These are phyloP conservation scores for Filobasidium uniguttulatum DNA, from an alignment of 1,284 basidiomycete genomes.

Conservation along the genomic window DNA sequence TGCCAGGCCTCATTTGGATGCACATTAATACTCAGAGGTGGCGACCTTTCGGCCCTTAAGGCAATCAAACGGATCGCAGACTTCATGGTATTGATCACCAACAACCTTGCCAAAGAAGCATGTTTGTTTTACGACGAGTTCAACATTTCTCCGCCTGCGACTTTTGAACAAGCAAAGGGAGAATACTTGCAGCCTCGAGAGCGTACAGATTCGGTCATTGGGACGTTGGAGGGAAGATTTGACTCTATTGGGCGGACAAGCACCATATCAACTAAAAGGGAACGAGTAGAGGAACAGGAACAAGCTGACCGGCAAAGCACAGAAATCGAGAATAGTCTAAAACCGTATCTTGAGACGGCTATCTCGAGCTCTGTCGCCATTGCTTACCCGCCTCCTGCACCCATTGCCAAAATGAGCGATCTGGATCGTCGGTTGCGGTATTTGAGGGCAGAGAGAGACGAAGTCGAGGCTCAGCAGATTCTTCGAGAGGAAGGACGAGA, in stretches of 20 bases:
- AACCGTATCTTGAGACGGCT: constrained; percentile 68
- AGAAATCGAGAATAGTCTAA: constrained; percentile 54
- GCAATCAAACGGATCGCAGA: constrained; percentile 84
- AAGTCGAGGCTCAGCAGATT: constrained; percentile 53
- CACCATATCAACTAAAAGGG: constrained; percentile 1
- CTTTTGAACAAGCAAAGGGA: not conserved
- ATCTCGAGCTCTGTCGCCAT: constrained; percentile 83
- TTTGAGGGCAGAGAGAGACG: constrained; percentile 62
- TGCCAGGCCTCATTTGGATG: constrained; percentile 84
- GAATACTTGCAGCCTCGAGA: not conserved
- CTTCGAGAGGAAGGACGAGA: constrained; percentile 50
- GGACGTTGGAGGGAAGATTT: not conserved
- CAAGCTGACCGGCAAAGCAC: constrained; percentile 23
- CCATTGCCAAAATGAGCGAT: constrained; percentile 71
- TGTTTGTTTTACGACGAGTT: constrained; percentile 89
- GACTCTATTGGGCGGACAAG: not conserved
- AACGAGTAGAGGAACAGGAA: constrained; percentile 7
- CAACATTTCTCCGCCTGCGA: constrained; percentile 52
- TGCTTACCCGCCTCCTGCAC: constrained; percentile 76
- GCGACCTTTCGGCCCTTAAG: constrained; percentile 58
- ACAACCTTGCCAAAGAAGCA: constrained; percentile 78
- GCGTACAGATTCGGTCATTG: not conserved
- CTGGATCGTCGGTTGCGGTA: constrained; percentile 58
- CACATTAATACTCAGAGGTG: constrained; percentile 86
- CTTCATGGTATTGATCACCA: constrained; percentile 79